Conservation (phyloP, 805 yeast species). For the Lachancea meyersii region DNA sequence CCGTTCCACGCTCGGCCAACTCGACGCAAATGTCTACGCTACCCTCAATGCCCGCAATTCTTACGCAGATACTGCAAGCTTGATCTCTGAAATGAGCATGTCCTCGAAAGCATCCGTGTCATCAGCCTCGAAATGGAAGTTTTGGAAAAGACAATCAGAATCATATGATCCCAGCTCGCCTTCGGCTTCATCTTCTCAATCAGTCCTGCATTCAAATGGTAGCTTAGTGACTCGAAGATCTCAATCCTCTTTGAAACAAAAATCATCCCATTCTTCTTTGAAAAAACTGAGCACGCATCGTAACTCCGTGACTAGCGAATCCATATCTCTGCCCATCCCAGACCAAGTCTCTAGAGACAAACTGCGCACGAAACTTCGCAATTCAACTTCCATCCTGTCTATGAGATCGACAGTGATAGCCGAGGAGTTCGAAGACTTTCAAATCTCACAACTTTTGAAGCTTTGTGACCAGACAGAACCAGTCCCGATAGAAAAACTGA, state of each 20-base stretch:
- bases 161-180: constrained; percentile 1
- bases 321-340: constrained; percentile 54
- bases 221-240: constrained; percentile 11
- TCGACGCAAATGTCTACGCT: constrained; percentile 7
- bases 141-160: constrained; percentile 28
- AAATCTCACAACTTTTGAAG: constrained; percentile 22
- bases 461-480: constrained; percentile 16
- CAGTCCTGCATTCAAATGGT: constrained; percentile 2
- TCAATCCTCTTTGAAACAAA: constrained; percentile 24
- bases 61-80: constrained; percentile 8
- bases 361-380: constrained; percentile 46
- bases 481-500: constrained; percentile 3
- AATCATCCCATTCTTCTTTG: constrained; percentile 31
- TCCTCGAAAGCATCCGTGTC: constrained; percentile 13
- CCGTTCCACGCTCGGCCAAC: constrained; percentile 7
- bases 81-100: constrained; percentile 15
- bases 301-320: constrained; percentile 18
- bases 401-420: constrained; percentile 19
- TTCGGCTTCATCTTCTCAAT: neutral
- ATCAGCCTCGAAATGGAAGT: constrained; percentile 30
- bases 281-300: constrained; percentile 27
- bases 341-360: constrained; percentile 50
- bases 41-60: constrained; percentile 2
- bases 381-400: constrained; percentile 32
- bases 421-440: constrained; percentile 24